A percentile compares a stretch with the other conserved stretches of the same genome.
Conservation (phyloP, 2,329 filamentous ascomycete genomes). For the Rutstroemia sp. region DNA sequence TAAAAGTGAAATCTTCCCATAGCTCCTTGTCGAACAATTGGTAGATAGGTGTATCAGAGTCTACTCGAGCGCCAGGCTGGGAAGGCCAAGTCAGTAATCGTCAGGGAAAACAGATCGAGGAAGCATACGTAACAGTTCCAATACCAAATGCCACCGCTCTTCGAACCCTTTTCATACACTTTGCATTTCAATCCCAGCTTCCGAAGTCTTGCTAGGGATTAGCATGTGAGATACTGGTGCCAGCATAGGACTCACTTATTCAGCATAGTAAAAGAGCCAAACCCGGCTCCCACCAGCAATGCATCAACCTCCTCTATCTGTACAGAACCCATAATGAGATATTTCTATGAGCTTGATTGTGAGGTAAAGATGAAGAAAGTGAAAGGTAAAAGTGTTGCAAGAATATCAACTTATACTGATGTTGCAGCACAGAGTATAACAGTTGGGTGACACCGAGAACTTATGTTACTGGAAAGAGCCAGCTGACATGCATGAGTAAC, state of each 20-base stretch:
- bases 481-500: not conserved
- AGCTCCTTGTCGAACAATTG: constrained; percentile 37
- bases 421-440: not conserved
- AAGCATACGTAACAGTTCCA: constrained; percentile 30
- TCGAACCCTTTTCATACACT: constrained; percentile 45
- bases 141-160: constrained; percentile 45
- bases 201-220: constrained; percentile 30
- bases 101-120: not conserved
- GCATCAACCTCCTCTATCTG: constrained; percentile 30
- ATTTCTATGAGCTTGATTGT: not conserved
- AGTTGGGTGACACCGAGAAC: not conserved
- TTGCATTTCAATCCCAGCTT: constrained; percentile 40
- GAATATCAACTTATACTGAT: not conserved
- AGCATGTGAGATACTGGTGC: constrained; percentile 17
- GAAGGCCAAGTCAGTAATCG: not conserved
- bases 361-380: not conserved
- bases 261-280: constrained; percentile 24
- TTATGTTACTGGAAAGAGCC: not conserved
- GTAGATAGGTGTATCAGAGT: constrained; percentile 36
- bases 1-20: constrained; percentile 51
- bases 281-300: constrained; percentile 25
- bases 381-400: not conserved
- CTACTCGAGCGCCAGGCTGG: constrained; percentile 36
- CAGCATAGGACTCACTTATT: constrained; percentile 28
- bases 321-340: constrained; percentile 5